A percentile compares a stretch with the other conserved stretches of the same genome.
These are phyloP conservation scores for Byssochlamys sp. DNA, from an alignment of 2,329 filamentous ascomycete species.

Conservation along the genomic window DNA sequence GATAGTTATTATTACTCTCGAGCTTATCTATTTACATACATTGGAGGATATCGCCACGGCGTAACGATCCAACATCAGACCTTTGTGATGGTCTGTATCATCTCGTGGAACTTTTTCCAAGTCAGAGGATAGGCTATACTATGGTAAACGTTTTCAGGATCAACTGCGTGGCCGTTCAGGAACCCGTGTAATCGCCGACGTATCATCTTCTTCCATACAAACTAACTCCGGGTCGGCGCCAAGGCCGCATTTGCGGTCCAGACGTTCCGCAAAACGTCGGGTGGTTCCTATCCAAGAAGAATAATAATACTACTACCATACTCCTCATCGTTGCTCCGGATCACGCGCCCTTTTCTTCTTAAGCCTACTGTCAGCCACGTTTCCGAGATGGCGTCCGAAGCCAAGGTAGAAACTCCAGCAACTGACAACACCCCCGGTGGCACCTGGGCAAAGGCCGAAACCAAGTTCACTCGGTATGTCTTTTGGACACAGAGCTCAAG, in stretches of 20 bases:
- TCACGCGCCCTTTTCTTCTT: background rate
- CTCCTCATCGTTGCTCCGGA: background rate
- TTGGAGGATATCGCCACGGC: background rate
- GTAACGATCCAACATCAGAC: background rate
- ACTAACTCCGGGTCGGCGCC: background rate
- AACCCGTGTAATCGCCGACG: background rate
- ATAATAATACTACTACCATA: background rate
- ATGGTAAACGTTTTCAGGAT: background rate
- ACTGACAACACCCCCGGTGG: conserved; percentile 19
- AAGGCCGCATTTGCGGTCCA: conserved; percentile 1
- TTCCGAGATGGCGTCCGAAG: conserved; percentile 12
- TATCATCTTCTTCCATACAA: background rate
- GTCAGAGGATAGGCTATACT: background rate
- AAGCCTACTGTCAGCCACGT: background rate
- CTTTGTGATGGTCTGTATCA: background rate
- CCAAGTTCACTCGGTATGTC: conserved; percentile 55
- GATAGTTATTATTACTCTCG: background rate
- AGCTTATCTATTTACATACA: background rate
- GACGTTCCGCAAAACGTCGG: conserved; percentile 1
- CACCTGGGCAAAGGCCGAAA: conserved; percentile 46
- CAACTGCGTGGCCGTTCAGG: background rate
- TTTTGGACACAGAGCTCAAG: background rate
- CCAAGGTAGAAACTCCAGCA: conserved; percentile 2
- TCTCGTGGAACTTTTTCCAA: too few species aligned
- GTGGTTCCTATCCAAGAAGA: background rate